Percentiles rank a stretch among this genome's conserved stretches.
These are phyloP conservation scores for Phytophthora ramorum DNA, from an alignment of 352 stramenopile species.

Conservation along the genomic window DNA sequence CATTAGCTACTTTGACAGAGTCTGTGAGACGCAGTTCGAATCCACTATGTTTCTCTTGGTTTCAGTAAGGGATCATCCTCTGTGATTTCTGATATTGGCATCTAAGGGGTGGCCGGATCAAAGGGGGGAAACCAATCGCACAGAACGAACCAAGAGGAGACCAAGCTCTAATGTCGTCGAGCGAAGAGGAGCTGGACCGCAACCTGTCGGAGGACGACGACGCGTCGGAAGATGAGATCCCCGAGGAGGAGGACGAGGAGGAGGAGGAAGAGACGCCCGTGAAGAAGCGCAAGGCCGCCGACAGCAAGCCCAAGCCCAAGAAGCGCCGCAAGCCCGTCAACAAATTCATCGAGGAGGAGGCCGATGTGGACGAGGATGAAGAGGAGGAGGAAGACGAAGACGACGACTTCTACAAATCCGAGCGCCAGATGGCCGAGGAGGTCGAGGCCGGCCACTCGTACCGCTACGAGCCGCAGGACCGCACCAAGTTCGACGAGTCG, in stretches of 20 bases:
- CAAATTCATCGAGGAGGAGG: slow-evolving; percentile 92
- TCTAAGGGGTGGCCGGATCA: slow-evolving; percentile 4
- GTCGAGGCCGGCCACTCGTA: slow-evolving; percentile 68
- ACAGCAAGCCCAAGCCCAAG: slow-evolving; percentile 81
- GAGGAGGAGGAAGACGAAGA: slow-evolving; percentile 89
- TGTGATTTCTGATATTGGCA: slow-evolving; percentile 19
- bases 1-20: background rate
- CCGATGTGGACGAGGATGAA: slow-evolving; percentile 89
- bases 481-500: slow-evolving; percentile 77
- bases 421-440: slow-evolving; percentile 83
- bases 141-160: slow-evolving; percentile 32
- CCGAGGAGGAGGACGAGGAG: slow-evolving; percentile 74
- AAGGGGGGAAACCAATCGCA: slow-evolving; percentile 25
- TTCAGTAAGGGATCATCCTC: background rate
- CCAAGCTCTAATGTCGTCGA: slow-evolving; percentile 71
- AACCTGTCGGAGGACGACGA: slow-evolving; percentile 87
- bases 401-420: slow-evolving; percentile 78
- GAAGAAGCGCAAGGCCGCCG: slow-evolving; percentile 82
- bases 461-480: slow-evolving; percentile 81
- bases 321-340: slow-evolving; percentile 86
- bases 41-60: background rate
- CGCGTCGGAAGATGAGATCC: slow-evolving; percentile 78
- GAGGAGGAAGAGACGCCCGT: slow-evolving; percentile 59
- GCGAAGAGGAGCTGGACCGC: slow-evolving; percentile 84
- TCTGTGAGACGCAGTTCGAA: background rate